Conservation (phyloP, 371 early-diverging fungal species). For the Haplosporangium sp. region DNA sequence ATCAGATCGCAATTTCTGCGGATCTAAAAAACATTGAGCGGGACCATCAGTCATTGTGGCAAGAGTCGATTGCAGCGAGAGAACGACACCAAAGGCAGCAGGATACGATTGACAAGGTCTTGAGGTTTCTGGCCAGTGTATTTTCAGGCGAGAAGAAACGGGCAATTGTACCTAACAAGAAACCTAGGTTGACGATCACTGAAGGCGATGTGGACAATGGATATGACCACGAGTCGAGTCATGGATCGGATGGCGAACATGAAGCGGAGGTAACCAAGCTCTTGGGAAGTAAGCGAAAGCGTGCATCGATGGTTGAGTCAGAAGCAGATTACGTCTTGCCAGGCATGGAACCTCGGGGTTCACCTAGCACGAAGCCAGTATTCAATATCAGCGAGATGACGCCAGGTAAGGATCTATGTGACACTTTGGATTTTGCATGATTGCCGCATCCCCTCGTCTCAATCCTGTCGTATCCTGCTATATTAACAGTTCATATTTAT, state of each 20-base stretch:
- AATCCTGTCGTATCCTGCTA: background rate
- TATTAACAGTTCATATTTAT: background rate
- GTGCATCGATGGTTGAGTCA: slow-evolving; percentile 30
- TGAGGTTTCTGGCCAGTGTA: slow-evolving; percentile 83
- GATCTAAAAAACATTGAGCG: slow-evolving; percentile 89
- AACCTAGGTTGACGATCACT: slow-evolving; percentile 43
- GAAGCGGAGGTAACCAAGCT: slow-evolving; percentile 27
- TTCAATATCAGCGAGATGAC: slow-evolving; percentile 34
- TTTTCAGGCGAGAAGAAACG: slow-evolving; percentile 75
- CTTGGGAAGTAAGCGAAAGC: slow-evolving; percentile 29
- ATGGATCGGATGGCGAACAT: slow-evolving; percentile 19
- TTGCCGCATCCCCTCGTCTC: background rate
- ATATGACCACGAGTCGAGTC: background rate
- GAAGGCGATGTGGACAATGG: slow-evolving; percentile 31
- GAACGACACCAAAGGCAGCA: slow-evolving; percentile 89
- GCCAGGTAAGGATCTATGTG: slow-evolving; percentile 18
- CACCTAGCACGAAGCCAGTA: slow-evolving; percentile 9
- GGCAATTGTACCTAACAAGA: slow-evolving; percentile 67
- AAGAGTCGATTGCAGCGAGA: slow-evolving; percentile 78
- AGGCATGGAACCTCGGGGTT: slow-evolving; percentile 23
- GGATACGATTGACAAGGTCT: slow-evolving; percentile 91
- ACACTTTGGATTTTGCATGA: background rate
- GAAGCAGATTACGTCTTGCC: slow-evolving; percentile 21
- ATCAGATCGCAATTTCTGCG: slow-evolving; percentile 87
- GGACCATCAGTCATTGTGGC: slow-evolving; percentile 93